Conservation (phyloP, 257 asterid species). For the Gynochthodes officinalis region DNA sequence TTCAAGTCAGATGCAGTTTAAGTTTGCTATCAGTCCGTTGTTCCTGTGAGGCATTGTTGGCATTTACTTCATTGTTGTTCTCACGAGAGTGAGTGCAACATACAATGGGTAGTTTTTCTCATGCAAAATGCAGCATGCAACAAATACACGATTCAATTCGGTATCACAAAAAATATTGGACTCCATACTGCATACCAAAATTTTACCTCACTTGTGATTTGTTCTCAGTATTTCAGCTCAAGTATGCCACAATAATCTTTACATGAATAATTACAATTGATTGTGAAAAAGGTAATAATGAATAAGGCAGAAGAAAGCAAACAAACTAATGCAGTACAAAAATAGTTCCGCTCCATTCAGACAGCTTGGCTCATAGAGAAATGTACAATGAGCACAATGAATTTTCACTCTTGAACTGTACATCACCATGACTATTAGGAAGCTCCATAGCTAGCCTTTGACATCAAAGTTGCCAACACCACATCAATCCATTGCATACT, state of each 20-base stretch:
- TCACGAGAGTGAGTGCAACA: too few relatives aligned
- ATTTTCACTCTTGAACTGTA: background rate
- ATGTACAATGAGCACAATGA: background rate
- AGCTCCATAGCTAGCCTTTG: background rate
- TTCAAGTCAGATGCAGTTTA: too few relatives aligned
- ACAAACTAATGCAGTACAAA: background rate
- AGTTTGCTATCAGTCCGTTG: too few relatives aligned
- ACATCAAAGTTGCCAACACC: conserved; percentile 2
- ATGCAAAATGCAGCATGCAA: too few relatives aligned
- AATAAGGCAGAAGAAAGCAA: conserved; percentile 11
- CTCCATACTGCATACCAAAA: background rate
- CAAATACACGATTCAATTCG: background rate
- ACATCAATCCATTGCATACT: background rate
- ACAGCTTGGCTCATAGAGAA: conserved; percentile 6
- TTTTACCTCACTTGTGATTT: conserved; percentile 1
- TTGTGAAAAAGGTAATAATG: conserved; percentile 3
- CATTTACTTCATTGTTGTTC: too few relatives aligned
- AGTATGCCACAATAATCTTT: background rate
- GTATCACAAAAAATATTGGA: background rate
- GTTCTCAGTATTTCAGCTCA: conserved; percentile 1
- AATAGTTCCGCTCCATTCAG: background rate
- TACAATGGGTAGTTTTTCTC: too few relatives aligned
- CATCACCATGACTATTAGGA: background rate
- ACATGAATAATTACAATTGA: conserved; percentile 20
- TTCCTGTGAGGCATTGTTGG: too few relatives aligned